phyloP scores from a whole-genome alignment of 495 filamentous ascomycete species.

The Aspergillus bertholletiae region DNA sequence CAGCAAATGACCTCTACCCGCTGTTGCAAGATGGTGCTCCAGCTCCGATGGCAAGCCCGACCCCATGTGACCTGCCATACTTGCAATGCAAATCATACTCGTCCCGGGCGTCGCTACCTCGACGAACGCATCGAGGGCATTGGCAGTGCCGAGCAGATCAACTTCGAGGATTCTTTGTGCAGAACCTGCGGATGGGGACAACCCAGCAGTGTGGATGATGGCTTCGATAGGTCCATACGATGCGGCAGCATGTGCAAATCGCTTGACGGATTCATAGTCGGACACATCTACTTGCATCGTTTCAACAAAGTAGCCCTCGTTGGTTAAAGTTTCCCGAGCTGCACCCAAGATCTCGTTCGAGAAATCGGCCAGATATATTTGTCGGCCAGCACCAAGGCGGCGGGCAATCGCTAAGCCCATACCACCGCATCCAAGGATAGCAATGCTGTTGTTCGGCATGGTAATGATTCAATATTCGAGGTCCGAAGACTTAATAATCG shows the following conservation, averaged over 20 bases:
- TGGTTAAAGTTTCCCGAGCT: neutral
- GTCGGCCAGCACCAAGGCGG: slow-evolving; percentile 6
- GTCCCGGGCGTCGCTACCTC: slow-evolving; percentile 1
- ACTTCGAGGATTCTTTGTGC: slow-evolving; percentile 9
- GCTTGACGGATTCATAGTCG: slow-evolving; percentile 4
- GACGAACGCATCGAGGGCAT: slow-evolving; percentile 12
- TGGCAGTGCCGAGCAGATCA: slow-evolving; percentile 10
- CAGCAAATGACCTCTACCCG: neutral
- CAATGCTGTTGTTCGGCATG: neutral
- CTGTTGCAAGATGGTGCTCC: slow-evolving; percentile 6
- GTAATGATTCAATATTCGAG: too few relatives aligned
- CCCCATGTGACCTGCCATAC: neutral
- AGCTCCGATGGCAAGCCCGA: neutral
- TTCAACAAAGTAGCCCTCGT: slow-evolving; percentile 10
- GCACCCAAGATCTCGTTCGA: slow-evolving; percentile 1
- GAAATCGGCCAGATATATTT: slow-evolving; percentile 13
- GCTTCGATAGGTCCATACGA: slow-evolving; percentile 1
- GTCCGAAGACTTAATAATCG: too few relatives aligned
- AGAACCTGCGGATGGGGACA: neutral
- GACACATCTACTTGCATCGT: slow-evolving; percentile 3
- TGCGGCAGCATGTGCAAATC: slow-evolving; percentile 6
- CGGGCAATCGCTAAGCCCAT: slow-evolving; percentile 13
- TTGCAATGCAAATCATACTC: slow-evolving; percentile 6
- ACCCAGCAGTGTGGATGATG: slow-evolving; percentile 10
- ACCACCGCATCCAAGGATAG: slow-evolving; percentile 7